Conservation (phyloP, 148 eudicot species). For the Nepenthes gracilis region DNA sequence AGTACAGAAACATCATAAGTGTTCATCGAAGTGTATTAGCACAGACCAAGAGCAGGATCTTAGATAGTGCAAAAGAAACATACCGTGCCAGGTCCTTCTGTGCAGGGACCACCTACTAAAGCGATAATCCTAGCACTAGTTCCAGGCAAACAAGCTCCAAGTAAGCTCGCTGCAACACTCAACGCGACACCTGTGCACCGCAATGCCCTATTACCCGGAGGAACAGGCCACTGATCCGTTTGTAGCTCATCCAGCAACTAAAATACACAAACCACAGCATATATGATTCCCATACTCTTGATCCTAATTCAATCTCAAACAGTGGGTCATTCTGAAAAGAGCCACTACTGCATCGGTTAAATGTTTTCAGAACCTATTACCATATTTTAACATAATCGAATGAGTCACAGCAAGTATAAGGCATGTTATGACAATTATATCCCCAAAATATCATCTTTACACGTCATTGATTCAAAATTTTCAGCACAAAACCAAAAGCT, state of each 20-base stretch:
- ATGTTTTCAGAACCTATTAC: no score
- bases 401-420: no score
- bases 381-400: no score
- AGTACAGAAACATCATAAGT: no score
- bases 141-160: constrained; percentile 77
- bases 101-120: constrained; percentile 96
- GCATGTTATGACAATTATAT: no score
- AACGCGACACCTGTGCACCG: constrained; percentile 96
- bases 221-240: constrained; percentile 87
- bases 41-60: no score
- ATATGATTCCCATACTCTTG: not conserved
- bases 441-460: no score
- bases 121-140: constrained; percentile 83
- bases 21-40: no score
- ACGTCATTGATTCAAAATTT: no score
- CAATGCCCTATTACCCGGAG: constrained; percentile 70
- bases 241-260: constrained; percentile 82
- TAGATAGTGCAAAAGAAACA: constrained; percentile 8
- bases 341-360: no score
- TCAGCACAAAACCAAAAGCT: no score
- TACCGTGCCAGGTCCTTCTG: constrained; percentile 97
- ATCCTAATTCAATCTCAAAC: not conserved
- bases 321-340: no score
- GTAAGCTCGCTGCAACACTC: constrained; percentile 75
- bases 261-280: constrained; percentile 7